Evolutionary conservation across 352 stramenopile genomes (phyloP).

Genomic region (Peronospora belbahrii): DNA sequence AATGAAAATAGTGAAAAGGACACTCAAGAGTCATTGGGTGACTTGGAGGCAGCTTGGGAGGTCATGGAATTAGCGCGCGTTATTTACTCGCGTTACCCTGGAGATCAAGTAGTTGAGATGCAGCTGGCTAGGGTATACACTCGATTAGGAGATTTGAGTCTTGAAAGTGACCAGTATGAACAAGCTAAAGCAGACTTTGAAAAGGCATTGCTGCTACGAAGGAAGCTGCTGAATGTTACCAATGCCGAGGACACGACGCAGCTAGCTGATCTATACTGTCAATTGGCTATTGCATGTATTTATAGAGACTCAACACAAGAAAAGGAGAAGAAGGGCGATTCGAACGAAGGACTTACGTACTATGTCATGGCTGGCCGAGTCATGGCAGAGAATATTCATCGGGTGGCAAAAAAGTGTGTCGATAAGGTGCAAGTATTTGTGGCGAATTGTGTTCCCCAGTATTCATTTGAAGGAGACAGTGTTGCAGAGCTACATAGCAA

Average conservation of each 20-base stretch:
- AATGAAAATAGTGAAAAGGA: constrained; percentile 48
- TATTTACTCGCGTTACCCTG: constrained; percentile 67
- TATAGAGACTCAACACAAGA: constrained; percentile 50
- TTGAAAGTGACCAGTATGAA: constrained; percentile 78
- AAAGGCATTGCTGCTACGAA: constrained; percentile 59
- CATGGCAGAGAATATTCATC: constrained; percentile 78
- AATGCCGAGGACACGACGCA: constrained; percentile 71
- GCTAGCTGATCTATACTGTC: constrained; percentile 76
- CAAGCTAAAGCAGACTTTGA: constrained; percentile 73
- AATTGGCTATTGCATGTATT: constrained; percentile 77
- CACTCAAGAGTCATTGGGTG: constrained; percentile 43
- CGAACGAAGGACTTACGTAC: constrained; percentile 56
- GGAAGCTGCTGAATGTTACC: constrained; percentile 58
- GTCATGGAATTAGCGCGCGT: constrained; percentile 81
- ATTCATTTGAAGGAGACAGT: constrained; percentile 22
- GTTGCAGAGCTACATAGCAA: constrained; percentile 37
- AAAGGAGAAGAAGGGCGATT: constrained; percentile 20
- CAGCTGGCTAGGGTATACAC: constrained; percentile 78
- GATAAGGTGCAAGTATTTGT: constrained; percentile 46
- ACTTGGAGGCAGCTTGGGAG: constrained; percentile 82
- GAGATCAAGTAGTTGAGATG: constrained; percentile 61
- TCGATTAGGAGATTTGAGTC: constrained; percentile 65
- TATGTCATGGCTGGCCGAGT: constrained; percentile 76
- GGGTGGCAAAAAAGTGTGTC: constrained; percentile 33
- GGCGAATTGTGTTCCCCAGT: constrained; percentile 41